Percentiles rank a stretch among this genome's conserved stretches.
Conservation (phyloP, 108 stramenopile genomes). For the Pseudonitzschia pungens region DNA sequence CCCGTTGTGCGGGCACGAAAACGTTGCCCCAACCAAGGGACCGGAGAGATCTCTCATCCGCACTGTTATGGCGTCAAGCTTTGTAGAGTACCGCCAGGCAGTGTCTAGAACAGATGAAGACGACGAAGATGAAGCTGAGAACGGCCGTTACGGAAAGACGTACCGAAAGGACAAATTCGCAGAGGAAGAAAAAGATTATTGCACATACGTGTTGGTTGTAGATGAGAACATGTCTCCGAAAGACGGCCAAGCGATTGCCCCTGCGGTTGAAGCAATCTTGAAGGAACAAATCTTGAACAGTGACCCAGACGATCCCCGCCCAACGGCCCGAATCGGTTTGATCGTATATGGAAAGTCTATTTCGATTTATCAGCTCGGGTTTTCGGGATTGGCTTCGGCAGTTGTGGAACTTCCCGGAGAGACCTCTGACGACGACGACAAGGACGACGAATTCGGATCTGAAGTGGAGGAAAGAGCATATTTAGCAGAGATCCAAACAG, state of each 20-base stretch:
- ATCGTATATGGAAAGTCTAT: slow-evolving; percentile 49
- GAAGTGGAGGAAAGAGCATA: slow-evolving; percentile 28
- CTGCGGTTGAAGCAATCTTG: slow-evolving; percentile 29
- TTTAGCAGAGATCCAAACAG: slow-evolving; percentile 12
- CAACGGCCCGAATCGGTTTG: slow-evolving; percentile 37
- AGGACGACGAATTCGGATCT: slow-evolving; percentile 17
- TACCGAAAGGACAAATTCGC: not conserved
- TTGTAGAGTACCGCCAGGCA: slow-evolving; percentile 49
- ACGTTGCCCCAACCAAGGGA: slow-evolving; percentile 33
- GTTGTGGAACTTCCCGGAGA: slow-evolving; percentile 21
- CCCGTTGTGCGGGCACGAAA: slow-evolving; percentile 42
- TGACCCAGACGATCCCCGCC: not conserved
- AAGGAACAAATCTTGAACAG: not conserved
- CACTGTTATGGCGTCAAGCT: slow-evolving; percentile 22
- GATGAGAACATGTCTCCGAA: slow-evolving; percentile 44
- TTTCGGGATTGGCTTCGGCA: slow-evolving; percentile 44
- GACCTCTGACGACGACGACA: not conserved
- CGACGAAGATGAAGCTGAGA: not conserved
- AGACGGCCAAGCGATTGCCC: slow-evolving; percentile 43
- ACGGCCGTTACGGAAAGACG: not conserved
- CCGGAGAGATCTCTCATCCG: slow-evolving; percentile 3
- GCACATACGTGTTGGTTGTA: slow-evolving; percentile 41
- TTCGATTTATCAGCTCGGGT: slow-evolving; percentile 51
- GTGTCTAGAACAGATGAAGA: not conserved
- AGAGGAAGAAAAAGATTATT: slow-evolving; percentile 19